Conservation (phyloP, 2,329 filamentous ascomycete species). For the Trichoderma guizhouense region DNA sequence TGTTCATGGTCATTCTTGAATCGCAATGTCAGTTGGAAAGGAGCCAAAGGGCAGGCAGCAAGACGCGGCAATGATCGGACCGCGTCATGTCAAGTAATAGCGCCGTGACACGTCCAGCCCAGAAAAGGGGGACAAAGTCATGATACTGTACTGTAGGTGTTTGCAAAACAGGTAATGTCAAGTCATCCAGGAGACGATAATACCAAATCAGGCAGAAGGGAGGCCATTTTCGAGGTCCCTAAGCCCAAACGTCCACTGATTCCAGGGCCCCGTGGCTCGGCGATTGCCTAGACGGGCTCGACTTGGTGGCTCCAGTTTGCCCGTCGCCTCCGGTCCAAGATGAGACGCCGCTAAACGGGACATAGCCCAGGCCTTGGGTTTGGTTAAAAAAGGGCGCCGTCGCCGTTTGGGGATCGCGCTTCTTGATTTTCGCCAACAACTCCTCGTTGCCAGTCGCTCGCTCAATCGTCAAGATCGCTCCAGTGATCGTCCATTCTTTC, state of each 20-base stretch:
- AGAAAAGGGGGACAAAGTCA: not conserved
- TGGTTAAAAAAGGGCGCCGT: constrained; percentile 10
- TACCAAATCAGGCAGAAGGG: not conserved
- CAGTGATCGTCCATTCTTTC: constrained; percentile 17
- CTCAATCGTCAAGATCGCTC: not conserved
- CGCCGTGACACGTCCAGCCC: not conserved
- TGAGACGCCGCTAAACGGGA: too few species aligned
- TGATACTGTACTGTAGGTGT: not conserved
- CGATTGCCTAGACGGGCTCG: constrained; percentile 10
- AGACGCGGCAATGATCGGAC: not conserved
- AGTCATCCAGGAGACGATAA: not conserved
- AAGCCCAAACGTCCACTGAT: not conserved
- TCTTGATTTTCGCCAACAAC: not conserved
- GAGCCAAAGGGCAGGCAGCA: not conserved
- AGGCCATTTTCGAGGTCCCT: not conserved
- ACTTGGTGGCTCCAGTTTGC: not conserved
- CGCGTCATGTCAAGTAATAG: not conserved
- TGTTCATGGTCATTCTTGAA: not conserved
- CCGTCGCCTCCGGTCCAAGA: too few species aligned
- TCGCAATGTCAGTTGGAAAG: not conserved
- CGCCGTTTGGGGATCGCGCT: not conserved
- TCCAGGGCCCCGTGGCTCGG: constrained; percentile 11
- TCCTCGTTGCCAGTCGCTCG: constrained; percentile 17
- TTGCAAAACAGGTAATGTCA: not conserved
- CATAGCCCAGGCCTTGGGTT: not conserved